These are phyloP conservation scores for Trichocladium uniseriatum DNA, from an alignment of 495 filamentous ascomycete species.

Conservation along the genomic window DNA sequence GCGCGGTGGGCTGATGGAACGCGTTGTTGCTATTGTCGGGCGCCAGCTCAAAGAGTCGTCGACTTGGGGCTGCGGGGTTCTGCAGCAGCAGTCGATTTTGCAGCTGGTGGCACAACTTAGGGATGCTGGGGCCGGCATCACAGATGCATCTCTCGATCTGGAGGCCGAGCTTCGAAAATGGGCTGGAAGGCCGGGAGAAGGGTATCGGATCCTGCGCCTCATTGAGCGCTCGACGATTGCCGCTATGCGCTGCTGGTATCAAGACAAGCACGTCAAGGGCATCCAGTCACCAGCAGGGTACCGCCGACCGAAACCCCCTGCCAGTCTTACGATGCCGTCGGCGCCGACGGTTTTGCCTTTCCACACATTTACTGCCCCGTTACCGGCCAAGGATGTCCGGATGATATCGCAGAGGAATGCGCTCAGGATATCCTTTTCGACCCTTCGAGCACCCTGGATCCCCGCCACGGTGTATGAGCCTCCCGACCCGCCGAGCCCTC, in stretches of 20 bases:
- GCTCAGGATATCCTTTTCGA: conserved; percentile 82
- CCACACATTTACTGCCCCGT: conserved; percentile 92
- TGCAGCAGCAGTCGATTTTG: conserved; percentile 44
- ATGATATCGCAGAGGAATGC: conserved; percentile 95
- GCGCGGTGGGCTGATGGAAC: conserved; percentile 79
- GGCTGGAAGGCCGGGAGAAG: conserved; percentile 76
- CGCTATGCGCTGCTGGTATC: conserved; percentile 80
- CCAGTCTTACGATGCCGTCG: conserved; percentile 66
- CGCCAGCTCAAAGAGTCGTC: conserved; percentile 85
- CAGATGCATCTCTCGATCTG: conserved; percentile 24
- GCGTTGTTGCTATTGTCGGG: conserved; percentile 89
- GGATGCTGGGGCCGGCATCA: conserved; percentile 19
- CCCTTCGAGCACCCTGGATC: conserved; percentile 78
- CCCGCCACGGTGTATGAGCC: conserved; percentile 72
- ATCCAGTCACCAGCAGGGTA: conserved; percentile 54
- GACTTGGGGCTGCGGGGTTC: conserved; percentile 69
- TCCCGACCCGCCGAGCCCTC: conserved; percentile 69
- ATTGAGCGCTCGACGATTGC: conserved; percentile 74
- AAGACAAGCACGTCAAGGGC: conserved; percentile 62
- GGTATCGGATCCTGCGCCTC: conserved; percentile 73
- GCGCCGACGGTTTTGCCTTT: conserved; percentile 97
- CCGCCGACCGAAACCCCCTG: conserved; percentile 64
- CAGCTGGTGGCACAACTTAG: conserved; percentile 41
- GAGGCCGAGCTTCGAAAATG: conserved; percentile 50
- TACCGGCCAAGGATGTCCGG: conserved; percentile 89